These are phyloP conservation scores for Craspedostauros australis DNA, from an alignment of 108 stramenopile species.

Conservation along the genomic window DNA sequence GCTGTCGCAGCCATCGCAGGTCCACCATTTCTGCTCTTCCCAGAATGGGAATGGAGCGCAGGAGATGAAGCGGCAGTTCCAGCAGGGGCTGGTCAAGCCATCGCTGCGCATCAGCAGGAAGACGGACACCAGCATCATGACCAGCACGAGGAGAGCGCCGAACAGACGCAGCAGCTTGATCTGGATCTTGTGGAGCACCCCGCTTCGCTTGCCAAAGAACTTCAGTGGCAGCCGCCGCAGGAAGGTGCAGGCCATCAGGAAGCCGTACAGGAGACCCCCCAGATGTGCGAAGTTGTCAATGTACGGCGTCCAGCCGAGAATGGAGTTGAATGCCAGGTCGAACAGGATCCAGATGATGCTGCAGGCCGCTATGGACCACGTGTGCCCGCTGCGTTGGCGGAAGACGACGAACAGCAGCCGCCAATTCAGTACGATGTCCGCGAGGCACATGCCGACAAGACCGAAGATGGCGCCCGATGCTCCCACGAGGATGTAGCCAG, in stretches of 20 bases:
- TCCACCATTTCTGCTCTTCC: slow-evolving; percentile 73
- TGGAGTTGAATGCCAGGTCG: slow-evolving; percentile 64
- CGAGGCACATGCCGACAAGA: slow-evolving; percentile 80
- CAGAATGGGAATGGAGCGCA: slow-evolving; percentile 73
- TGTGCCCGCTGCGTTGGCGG: slow-evolving; percentile 1
- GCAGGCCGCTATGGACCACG: background rate
- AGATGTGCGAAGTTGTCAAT: slow-evolving; percentile 80
- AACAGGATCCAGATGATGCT: slow-evolving; percentile 53
- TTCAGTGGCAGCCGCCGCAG: slow-evolving; percentile 47
- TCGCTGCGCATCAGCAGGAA: slow-evolving; percentile 49
- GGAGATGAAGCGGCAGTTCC: slow-evolving; percentile 54
- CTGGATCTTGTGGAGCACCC: slow-evolving; percentile 18
- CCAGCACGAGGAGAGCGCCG: slow-evolving; percentile 43
- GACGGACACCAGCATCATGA: slow-evolving; percentile 42
- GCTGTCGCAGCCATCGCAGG: slow-evolving; percentile 53
- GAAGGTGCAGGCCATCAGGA: slow-evolving; percentile 55
- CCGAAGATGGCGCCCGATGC: slow-evolving; percentile 94
- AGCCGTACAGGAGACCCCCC: slow-evolving; percentile 76
- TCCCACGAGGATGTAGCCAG: slow-evolving; percentile 77
- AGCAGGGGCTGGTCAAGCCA: slow-evolving; percentile 49
- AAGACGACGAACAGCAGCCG: slow-evolving; percentile 36
- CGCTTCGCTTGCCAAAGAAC: slow-evolving; percentile 51
- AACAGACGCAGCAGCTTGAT: slow-evolving; percentile 41
- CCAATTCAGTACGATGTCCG: slow-evolving; percentile 89
- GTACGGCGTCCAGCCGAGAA: slow-evolving; percentile 69